phyloP scores from a whole-genome alignment of 176 grass and related monocot genomes.

The Typha latifolia region DNA sequence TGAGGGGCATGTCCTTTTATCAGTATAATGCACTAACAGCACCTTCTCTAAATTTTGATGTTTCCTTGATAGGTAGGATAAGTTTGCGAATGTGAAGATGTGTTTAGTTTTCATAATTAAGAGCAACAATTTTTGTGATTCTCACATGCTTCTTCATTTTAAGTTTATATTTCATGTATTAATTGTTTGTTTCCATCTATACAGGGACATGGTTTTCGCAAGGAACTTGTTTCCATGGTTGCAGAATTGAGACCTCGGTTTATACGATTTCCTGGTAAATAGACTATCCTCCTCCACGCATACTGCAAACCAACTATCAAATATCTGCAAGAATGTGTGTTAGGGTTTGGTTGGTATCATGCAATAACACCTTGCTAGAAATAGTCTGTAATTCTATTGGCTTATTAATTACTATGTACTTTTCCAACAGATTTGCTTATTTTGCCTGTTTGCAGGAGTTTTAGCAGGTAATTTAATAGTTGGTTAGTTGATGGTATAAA shows the following conservation, averaged over 20 bases:
- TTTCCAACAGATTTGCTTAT: background rate
- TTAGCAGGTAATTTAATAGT: too few species aligned
- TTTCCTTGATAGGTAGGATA: too few species aligned
- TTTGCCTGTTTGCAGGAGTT: background rate
- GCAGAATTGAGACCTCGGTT: conserved; percentile 69
- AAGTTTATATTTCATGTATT: conserved; percentile 1
- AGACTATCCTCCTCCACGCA: background rate
- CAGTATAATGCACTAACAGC: too few species aligned
- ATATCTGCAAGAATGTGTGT: background rate
- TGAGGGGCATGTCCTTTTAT: too few species aligned
- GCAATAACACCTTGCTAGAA: background rate
- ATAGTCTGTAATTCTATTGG: background rate
- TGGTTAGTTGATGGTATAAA: too few species aligned
- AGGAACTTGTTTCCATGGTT: conserved; percentile 63
- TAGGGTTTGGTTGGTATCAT: background rate
- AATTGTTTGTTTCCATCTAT: conserved; percentile 7
- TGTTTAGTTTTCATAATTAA: too few species aligned
- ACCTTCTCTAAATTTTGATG: too few species aligned
- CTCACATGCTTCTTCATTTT: too few species aligned
- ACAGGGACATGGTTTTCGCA: conserved; percentile 74
- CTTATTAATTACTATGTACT: background rate
- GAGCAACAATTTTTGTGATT: too few species aligned
- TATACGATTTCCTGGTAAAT: conserved; percentile 72
- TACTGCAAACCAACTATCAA: conserved; percentile 1
- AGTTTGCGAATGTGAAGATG: too few species aligned